Base-by-base conservation (phyloP, 192 early-diverging fungal genomes). In the Coemansia umbellata region DNA sequence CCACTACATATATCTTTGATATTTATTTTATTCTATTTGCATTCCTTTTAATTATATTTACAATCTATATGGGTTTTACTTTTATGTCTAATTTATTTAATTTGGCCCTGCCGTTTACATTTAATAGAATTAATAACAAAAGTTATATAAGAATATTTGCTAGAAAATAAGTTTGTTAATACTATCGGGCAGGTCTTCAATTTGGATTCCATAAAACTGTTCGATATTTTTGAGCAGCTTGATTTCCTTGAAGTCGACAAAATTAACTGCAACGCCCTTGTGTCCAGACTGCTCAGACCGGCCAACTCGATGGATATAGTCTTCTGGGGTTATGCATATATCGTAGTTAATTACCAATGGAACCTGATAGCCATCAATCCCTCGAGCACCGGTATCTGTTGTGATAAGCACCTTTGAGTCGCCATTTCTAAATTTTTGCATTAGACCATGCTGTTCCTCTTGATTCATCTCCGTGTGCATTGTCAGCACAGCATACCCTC, bases 391-490 rank as follows among this genome's bases (percentile, higher is more conserved):
- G 11, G 97, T 88, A 69, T 99, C 96, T 14, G 96, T 99, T 31
- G 95, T 94, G 37, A 99, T 97, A 58, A 99, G 79, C 7, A 99
- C 96, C 50, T 95, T 93, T 53, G 87, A 89, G 32, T 87, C 73
- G 30, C 94, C 93, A 66, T 91, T 87, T 23, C 96, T 82, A 79
- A 99, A 99, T 61, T 95, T 92, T 47, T 87, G 81, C 96, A 99
- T 99, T 47, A 99, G 93, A 15, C 89, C 85, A 60, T 97, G 94
- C 59, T 95, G 88, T 58, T 97, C 93, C 66, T 93, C 89, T 72
- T 97, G 94, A 26, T 91, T 87, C 96, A 99, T 99, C 49, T 99
- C 96, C 66, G 94, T 95, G 72, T 99, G 96, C 96, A 99, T 96
- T 13, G 96, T 81, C 6, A 93, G 91, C 3, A 99, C 95, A 8